Conservation (phyloP, 768 basidiomycete species). For the Kwoniella heveanensis region DNA sequence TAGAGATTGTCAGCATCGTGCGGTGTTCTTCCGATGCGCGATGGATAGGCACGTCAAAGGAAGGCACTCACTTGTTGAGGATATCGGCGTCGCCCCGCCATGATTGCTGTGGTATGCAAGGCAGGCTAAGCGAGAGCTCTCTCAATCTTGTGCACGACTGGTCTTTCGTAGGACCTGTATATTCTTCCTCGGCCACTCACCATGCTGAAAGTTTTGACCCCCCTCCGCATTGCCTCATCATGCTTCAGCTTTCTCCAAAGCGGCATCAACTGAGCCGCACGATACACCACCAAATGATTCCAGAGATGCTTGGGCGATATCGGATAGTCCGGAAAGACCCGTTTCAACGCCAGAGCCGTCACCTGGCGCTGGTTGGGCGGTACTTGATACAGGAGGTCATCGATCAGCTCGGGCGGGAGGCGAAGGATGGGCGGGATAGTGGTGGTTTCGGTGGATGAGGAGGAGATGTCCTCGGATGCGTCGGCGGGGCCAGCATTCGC, state of each 20-base stretch:
- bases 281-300: slow-evolving; percentile 62
- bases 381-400: slow-evolving; percentile 63
- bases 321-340: slow-evolving; percentile 66
- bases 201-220: slow-evolving; percentile 29
- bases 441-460: neutral
- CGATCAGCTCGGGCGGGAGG: slow-evolving; percentile 71
- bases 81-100: slow-evolving; percentile 78
- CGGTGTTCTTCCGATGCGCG: neutral
- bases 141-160: too few species aligned
- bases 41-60: too few species aligned
- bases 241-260: slow-evolving; percentile 64
- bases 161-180: too few species aligned
- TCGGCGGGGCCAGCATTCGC: neutral
- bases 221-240: slow-evolving; percentile 19
- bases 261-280: slow-evolving; percentile 62
- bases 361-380: slow-evolving; percentile 60
- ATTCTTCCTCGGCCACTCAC: slow-evolving; percentile 20
- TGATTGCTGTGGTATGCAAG: slow-evolving; percentile 58
- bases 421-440: slow-evolving; percentile 13
- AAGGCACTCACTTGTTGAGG: slow-evolving; percentile 61
- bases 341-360: slow-evolving; percentile 64
- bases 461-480: neutral
- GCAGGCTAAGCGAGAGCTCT: neutral
- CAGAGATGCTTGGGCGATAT: slow-evolving; percentile 67
- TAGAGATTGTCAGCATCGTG: neutral